Base-by-base conservation (phyloP, 1,139 yeast genomes). In the Zygosaccharomyces pseudobailii region DNA sequence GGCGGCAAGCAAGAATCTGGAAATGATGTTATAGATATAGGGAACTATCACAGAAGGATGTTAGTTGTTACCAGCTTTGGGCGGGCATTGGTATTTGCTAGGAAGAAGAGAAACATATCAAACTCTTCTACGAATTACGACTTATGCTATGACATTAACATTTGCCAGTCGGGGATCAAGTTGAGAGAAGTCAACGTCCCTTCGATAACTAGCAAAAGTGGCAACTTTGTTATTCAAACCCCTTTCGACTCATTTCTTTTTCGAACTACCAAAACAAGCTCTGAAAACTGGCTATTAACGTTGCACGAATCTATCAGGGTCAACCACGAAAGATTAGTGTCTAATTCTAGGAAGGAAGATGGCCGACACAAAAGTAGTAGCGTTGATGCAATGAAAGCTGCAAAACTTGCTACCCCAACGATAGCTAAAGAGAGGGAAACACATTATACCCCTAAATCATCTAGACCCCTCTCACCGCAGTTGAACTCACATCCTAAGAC, bases 201-300 rank as follows among this genome's bases (percentile, higher is more conserved):
- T 27, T 36, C 40, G 42, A 39, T 25, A 36, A 35, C 44, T 4
- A 38, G 30, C 17, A 40, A 43, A 7, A 35, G 48, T n/a, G 50
- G 45, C 19, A 55, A 53, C 31, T 46, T 49, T 13, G 58, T 55
- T 2, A 50, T 60, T 25, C 61, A 57, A 41, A 63, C 68, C 3
- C 68, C 68, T 3, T 61, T 55, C 45, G 55, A 60, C 38, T 56
- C 67, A 3, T 62, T 65, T 45, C 42, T 65, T 9, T 47, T 65
- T 34, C 47, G 52, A 35, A 48, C 59, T 36, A 27, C 52, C 23
- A 50, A 49, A 23, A 46, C 44, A 20, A 53, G 52, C 23, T 41
- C 49, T 21, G 43, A 49, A 8, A 32, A 48, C n/a, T 64, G 69
- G 69, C 49, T 62, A 8, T 48, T 51, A 7, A 49, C 59, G 5